These are phyloP conservation scores for Alternaria tenuissima DNA, from an alignment of 2,329 filamentous ascomycete species.

Conservation along the genomic window DNA sequence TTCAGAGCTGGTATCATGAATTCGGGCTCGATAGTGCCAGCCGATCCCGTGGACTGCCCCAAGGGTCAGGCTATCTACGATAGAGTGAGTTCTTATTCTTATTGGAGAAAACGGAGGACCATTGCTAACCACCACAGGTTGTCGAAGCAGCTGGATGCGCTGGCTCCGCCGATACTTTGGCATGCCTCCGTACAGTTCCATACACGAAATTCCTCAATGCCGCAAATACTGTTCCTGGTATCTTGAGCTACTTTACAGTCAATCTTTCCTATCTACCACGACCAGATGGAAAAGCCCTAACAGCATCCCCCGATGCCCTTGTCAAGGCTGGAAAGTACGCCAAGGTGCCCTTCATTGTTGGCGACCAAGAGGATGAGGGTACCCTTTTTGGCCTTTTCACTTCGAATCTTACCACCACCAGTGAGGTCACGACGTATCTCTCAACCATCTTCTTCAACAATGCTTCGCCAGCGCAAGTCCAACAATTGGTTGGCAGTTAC, in stretches of 20 bases:
- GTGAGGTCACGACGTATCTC: slow-evolving; percentile 69
- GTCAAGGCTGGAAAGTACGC: slow-evolving; percentile 63
- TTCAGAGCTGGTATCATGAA: slow-evolving; percentile 82
- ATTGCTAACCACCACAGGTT: slow-evolving; percentile 62
- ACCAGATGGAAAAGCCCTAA: slow-evolving; percentile 71
- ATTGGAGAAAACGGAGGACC: slow-evolving; percentile 50
- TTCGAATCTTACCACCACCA: slow-evolving; percentile 69
- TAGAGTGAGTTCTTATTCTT: slow-evolving; percentile 51
- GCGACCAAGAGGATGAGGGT: slow-evolving; percentile 82
- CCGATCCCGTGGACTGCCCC: slow-evolving; percentile 65
- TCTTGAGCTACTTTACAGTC: slow-evolving; percentile 73
- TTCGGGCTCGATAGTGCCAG: slow-evolving; percentile 50
- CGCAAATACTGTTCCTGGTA: slow-evolving; percentile 72
- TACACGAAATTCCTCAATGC: slow-evolving; percentile 66
- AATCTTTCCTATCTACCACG: slow-evolving; percentile 78
- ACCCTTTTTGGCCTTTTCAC: slow-evolving; percentile 77
- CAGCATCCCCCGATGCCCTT: slow-evolving; percentile 69
- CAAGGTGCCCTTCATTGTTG: slow-evolving; percentile 70
- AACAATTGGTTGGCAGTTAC: slow-evolving; percentile 69
- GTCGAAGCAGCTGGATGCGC: slow-evolving; percentile 58
- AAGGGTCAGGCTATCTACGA: slow-evolving; percentile 69
- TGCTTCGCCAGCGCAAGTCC: slow-evolving; percentile 62
- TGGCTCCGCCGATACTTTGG: slow-evolving; percentile 53
- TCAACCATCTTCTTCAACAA: slow-evolving; percentile 66
- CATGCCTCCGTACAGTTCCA: slow-evolving; percentile 57